Percentiles rank a stretch among this genome's conserved stretches.
phyloP scores from a whole-genome alignment of 352 stramenopile genomes.

The Nannochloropsis limnetica region DNA sequence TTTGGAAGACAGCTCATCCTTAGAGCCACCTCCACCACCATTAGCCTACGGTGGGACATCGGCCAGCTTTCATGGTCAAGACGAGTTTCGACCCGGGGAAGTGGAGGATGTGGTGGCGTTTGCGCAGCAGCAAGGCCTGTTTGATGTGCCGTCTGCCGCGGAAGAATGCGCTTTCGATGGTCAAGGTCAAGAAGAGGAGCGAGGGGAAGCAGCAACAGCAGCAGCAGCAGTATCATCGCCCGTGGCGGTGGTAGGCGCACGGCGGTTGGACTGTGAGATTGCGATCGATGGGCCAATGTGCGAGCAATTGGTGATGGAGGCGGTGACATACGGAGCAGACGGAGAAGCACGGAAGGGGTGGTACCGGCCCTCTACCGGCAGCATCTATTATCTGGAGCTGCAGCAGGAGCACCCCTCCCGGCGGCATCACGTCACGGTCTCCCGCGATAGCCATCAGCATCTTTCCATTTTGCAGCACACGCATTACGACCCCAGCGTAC shows the following conservation, averaged over 20 bases:
- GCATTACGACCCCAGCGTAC: not conserved
- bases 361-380: not conserved
- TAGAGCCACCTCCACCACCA: not conserved
- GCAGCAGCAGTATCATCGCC: not conserved
- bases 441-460: not conserved
- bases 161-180: not conserved
- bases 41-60: not conserved
- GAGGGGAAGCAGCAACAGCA: not conserved
- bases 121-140: conserved; percentile 25
- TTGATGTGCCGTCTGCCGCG: not conserved
- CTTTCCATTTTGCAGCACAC: not conserved
- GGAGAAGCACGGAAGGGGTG: not conserved
- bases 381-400: conserved; percentile 4
- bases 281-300: not conserved
- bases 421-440: conserved; percentile 16
- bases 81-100: conserved; percentile 12
- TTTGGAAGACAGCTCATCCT: not conserved
- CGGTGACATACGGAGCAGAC: not conserved
- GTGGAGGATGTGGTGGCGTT: conserved; percentile 18
- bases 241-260: not conserved
- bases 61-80: not conserved
- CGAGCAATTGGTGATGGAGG: conserved; percentile 12
- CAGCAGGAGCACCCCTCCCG: not conserved
- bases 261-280: conserved; percentile 24
- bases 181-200: not conserved